Percentiles rank a stretch among this genome's conserved stretches.
Conservation (phyloP, 768 basidiomycete genomes). For the Tylopilus vinaceipallidus region DNA sequence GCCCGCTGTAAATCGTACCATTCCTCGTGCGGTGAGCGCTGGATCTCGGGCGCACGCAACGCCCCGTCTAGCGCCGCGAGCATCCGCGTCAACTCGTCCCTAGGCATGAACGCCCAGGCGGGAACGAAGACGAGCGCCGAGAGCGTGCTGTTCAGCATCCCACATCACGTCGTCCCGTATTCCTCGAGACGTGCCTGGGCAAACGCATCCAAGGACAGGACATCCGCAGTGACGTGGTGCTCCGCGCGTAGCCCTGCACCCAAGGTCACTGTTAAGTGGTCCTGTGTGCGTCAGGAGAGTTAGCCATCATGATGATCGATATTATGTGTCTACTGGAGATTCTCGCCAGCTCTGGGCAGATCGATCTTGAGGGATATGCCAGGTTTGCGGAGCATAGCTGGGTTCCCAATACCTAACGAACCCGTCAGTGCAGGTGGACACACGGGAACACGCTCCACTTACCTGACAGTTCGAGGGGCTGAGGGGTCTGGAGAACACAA, state of each 20-base stretch:
- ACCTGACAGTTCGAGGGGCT: constrained; percentile 35
- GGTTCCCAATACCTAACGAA: constrained; percentile 12
- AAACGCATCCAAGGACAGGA: constrained; percentile 11
- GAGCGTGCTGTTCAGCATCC: constrained; percentile 15
- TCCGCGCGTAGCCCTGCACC: constrained; percentile 13
- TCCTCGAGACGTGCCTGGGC: constrained; percentile 5
- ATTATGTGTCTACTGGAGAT: constrained; percentile 24
- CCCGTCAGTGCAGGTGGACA: not conserved
- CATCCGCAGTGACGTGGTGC: constrained; percentile 12
- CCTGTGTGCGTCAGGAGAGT: constrained; percentile 6
- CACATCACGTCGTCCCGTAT: constrained; percentile 9
- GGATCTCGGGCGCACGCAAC: constrained; percentile 6
- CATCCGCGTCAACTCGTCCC: constrained; percentile 10
- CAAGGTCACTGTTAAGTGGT: constrained; percentile 11
- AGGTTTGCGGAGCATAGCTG: constrained; percentile 6
- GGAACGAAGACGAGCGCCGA: constrained; percentile 16
- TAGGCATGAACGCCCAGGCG: constrained; percentile 9
- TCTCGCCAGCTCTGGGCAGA: constrained; percentile 37
- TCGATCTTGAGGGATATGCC: constrained; percentile 30
- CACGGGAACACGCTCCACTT: not conserved
- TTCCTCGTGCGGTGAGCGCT: constrained; percentile 10
- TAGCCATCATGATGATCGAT: not conserved
- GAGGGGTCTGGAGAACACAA: constrained; percentile 34
- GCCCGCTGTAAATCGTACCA: constrained; percentile 15
- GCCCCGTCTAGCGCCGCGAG: constrained; percentile 7